These are phyloP conservation scores for Fomitopsis schrenkii DNA, from an alignment of 1,284 basidiomycete genomes.

Conservation along the genomic window DNA sequence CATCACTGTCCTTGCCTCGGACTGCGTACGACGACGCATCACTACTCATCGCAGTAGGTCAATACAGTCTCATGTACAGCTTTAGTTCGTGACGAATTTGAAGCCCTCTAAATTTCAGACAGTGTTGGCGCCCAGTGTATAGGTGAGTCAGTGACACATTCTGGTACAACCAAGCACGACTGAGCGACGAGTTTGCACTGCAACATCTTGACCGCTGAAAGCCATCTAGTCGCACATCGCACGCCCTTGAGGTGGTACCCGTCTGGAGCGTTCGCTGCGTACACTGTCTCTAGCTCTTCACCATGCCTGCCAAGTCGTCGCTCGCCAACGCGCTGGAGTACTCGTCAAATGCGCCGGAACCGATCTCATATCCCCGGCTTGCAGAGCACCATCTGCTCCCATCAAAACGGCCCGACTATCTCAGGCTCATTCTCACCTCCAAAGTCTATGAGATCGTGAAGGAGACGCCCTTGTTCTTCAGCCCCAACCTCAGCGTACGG, in stretches of 20 bases:
- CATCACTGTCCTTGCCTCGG: too few species aligned
- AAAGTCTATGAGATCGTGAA: constrained; percentile 94
- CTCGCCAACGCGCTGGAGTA: constrained; percentile 57
- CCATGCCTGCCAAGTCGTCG: constrained; percentile 13
- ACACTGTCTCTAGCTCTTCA: not conserved
- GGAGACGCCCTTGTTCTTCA: constrained; percentile 88
- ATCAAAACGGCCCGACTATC: constrained; percentile 85
- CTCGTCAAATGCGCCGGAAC: constrained; percentile 61
- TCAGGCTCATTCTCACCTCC: constrained; percentile 88
- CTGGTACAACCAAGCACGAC: not conserved
- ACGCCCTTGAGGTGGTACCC: not conserved
- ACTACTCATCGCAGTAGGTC: too few species aligned
- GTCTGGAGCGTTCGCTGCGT: not conserved
- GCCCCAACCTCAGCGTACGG: constrained; percentile 81
- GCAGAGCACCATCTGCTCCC: constrained; percentile 63
- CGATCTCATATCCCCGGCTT: constrained; percentile 63
- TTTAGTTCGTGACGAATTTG: too few species aligned
- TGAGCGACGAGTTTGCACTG: not conserved
- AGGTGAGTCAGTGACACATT: not conserved
- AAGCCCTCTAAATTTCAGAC: too few species aligned
- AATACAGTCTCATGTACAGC: too few species aligned
- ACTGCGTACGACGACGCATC: too few species aligned
- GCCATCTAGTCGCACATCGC: not conserved
- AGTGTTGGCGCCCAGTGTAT: not conserved
- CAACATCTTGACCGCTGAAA: not conserved